A percentile compares a stretch with the other conserved stretches of the same genome.
Evolutionary conservation across 2,329 filamentous ascomycete species (phyloP).

Genomic region (Aspergillus eucalypticola): DNA sequence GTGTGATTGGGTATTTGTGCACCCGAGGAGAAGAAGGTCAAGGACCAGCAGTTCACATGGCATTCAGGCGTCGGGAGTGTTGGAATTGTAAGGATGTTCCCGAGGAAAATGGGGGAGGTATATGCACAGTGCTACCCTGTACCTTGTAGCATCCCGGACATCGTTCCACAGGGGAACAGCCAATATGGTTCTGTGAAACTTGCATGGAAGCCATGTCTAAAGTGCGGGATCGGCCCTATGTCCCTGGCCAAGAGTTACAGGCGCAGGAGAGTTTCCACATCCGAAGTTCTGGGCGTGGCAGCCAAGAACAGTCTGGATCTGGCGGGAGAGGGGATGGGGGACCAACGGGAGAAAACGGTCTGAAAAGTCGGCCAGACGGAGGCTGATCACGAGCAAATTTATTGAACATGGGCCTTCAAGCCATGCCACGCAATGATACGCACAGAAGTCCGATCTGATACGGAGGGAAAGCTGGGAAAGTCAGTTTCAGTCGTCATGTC

Average conservation of each 20-base stretch:
- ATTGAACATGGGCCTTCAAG: neutral
- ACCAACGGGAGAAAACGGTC: slow-evolving; percentile 3
- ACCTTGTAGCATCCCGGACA: neutral
- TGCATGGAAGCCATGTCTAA: slow-evolving; percentile 5
- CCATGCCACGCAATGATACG: neutral
- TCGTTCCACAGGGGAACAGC: slow-evolving; percentile 1
- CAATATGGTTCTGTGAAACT: neutral
- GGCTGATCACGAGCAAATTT: too few relatives aligned
- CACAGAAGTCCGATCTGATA: neutral
- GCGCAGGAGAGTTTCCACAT: slow-evolving; percentile 5
- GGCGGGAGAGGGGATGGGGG: neutral
- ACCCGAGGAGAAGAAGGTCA: neutral
- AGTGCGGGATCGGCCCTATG: neutral
- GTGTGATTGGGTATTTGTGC: neutral
- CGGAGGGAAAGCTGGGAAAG: neutral
- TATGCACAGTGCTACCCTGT: neutral
- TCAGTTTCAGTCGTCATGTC: neutral
- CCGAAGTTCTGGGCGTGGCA: slow-evolving; percentile 7
- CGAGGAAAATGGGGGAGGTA: neutral
- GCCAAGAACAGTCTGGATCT: slow-evolving; percentile 5
- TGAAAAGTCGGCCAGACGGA: too few relatives aligned
- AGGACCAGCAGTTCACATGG: neutral
- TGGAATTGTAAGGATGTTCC: neutral
- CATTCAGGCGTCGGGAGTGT: neutral
- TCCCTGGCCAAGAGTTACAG: slow-evolving; percentile 5